Percentiles rank a stretch among this genome's conserved stretches.
Conservation (phyloP, 768 basidiomycete genomes). For the Lentinula aciculospora region DNA sequence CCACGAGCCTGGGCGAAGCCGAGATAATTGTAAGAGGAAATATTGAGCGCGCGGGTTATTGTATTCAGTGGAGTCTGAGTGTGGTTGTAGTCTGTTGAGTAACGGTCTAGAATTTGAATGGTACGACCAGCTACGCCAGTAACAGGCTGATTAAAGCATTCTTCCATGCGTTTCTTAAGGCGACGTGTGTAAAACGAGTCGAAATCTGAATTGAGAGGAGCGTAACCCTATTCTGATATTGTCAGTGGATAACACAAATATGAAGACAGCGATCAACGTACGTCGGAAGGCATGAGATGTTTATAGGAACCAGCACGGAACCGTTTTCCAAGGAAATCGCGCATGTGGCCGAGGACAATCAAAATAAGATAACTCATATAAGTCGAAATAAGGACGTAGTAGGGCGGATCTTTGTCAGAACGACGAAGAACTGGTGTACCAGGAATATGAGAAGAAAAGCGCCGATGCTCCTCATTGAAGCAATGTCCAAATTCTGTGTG, state of each 20-base stretch:
- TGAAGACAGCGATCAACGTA: constrained; percentile 24
- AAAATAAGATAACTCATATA: constrained; percentile 82
- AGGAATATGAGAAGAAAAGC: constrained; percentile 53
- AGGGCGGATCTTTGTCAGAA: constrained; percentile 80
- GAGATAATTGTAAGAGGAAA: constrained; percentile 98
- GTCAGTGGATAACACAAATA: constrained; percentile 6
- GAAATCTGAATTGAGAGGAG: constrained; percentile 95
- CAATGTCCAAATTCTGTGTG: constrained; percentile 95
- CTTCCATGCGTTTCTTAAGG: constrained; percentile 89
- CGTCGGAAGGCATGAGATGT: constrained; percentile 80
- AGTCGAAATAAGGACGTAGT: constrained; percentile 63
- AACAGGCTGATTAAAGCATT: constrained; percentile 88
- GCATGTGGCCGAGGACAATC: constrained; percentile 85
- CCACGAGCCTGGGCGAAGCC: constrained; percentile 94
- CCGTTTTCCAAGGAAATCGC: constrained; percentile 92
- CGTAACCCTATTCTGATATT: constrained; percentile 68
- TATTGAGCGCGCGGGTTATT: constrained; percentile 86
- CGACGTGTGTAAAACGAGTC: constrained; percentile 99
- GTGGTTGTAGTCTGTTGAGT: constrained; percentile 75
- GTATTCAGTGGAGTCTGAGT: constrained; percentile 73
- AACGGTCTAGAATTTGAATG: constrained; percentile 79
- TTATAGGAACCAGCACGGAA: constrained; percentile 62
- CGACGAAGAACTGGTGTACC: constrained; percentile 45
- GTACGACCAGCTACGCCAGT: constrained; percentile 96
- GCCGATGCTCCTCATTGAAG: constrained; percentile 68